Evolutionary conservation across 805 yeast species (phyloP), one percentile per base, ranked within the genome.

Genomic region (Metschnikowia matae): DNA sequence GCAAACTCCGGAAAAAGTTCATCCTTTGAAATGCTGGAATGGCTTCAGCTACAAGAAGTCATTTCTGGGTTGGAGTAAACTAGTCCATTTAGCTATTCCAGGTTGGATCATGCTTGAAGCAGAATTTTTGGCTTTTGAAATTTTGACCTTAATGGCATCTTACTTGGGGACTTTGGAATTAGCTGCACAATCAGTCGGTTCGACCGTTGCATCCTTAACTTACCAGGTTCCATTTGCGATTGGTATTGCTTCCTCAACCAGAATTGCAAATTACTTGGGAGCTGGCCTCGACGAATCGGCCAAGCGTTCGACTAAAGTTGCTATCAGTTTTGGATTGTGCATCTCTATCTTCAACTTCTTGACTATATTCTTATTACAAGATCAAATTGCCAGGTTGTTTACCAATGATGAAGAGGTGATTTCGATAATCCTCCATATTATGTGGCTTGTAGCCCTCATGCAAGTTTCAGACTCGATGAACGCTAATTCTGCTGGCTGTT

Each of bases 401-500:
- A 84, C 90, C 0, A 66, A 69, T 29, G 90, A 87, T 56, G 71
- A 69, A 40, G 77, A 73, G 2, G 90, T 86, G 2, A 73, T 84
- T 29, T 59, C 61, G 3, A 59, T 78, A 10, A 81, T 85, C 6
- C 64, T 74, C 1, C 65, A 66, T 21, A 77, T 85, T 26, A 69
- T 86, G 68, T 82, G 87, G 63, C 68, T 84, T 41, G 78, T 83
- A 43, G 87, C 90, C 1, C 60, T 81, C 32, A 84, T 84, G 78
- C 91, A 86, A 68, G 67, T 87, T 23, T 79, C 80, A 48, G 94
- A 87, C 65, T 83, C 84, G 10, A 67, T 82, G 59, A 80, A 84
- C 54, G 87, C 89, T 14, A 82, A 84, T 44, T 79, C 87, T 1
- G 90, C 89, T 14, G 92, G 92, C 14, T 77, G 88, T 52, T 70